phyloP scores from a whole-genome alignment of 2,329 filamentous ascomycete species.

The Capronia epimyces region DNA sequence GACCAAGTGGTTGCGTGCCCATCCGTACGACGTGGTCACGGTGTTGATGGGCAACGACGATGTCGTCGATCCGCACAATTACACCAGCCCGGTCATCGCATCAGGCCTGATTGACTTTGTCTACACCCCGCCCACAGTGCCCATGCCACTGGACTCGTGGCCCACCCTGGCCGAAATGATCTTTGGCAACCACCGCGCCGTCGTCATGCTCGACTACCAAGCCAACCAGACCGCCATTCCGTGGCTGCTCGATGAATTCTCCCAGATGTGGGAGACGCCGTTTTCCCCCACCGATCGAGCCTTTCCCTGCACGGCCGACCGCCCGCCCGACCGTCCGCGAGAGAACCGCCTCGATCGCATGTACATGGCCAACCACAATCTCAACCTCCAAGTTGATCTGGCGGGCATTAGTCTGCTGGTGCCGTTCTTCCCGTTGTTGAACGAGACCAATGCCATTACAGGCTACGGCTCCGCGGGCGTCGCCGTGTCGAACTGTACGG shows the following conservation, averaged over 20 bases:
- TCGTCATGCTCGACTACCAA: constrained; percentile 80
- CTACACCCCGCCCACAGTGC: constrained; percentile 65
- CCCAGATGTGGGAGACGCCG: constrained; percentile 83
- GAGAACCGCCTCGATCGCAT: constrained; percentile 56
- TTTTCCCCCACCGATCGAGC: constrained; percentile 65
- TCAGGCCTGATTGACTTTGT: constrained; percentile 68
- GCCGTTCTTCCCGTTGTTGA: constrained; percentile 64
- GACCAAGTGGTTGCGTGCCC: constrained; percentile 62
- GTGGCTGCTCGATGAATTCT: constrained; percentile 83
- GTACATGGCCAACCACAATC: constrained; percentile 86
- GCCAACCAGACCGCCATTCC: constrained; percentile 73
- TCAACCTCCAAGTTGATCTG: constrained; percentile 71
- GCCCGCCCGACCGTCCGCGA: constrained; percentile 55
- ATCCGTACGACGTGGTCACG: constrained; percentile 84
- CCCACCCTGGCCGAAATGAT: constrained; percentile 76
- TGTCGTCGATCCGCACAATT: constrained; percentile 60
- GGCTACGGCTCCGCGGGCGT: constrained; percentile 63
- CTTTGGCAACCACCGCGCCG: constrained; percentile 60
- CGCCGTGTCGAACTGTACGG: constrained; percentile 58
- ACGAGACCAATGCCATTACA: constrained; percentile 63
- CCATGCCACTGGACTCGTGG: constrained; percentile 71
- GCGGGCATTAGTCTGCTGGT: constrained; percentile 61
- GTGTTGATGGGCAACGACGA: constrained; percentile 81
- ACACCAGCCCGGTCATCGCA: constrained; percentile 61
- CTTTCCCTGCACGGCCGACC: constrained; percentile 74